Base-by-base conservation (phyloP, 1,139 yeast species). In the Protomyces macrosporus region DNA sequence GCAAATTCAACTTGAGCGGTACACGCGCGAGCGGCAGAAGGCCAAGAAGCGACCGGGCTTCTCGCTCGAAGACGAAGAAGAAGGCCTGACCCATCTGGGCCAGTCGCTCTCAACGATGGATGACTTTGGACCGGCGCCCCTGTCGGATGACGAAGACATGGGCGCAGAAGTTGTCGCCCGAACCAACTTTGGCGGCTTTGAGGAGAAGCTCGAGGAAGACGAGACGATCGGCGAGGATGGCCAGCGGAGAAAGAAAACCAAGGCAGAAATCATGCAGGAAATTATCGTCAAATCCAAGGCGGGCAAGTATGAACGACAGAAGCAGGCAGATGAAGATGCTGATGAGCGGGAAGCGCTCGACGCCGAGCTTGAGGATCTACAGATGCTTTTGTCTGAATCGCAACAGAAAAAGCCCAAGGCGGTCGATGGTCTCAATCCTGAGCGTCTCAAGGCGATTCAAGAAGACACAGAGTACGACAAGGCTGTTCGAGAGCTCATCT, bases 211-310 rank as follows among this genome's bases (percentile, higher is more conserved):
- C 61, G 70, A 71, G 67, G 70, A 71, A 65, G 82, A 78, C 7
- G 75, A 71, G 6, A 52, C 52, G 16, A 58, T 58, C 14, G 62
- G 62, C 7, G 74, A 71, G 1, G 79, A 74, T 4, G 78, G 72
- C 50, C 81, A 81, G 0, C 78, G 79, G 37, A 82, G 84, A 66
- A 89, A 87, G 74, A 95, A 90, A 77, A 83, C 93, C 37, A 91
- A 93, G 73, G 88, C 90, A 53, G 98, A 95, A 74, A 96, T 95
- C 51, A 93, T 95, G 98, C 86, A 89, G 71, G 99, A 95, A 75
- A 84, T 95, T 64, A 93, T 95, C 68, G 96, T 97, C 52, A 95
- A 95, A 75, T 90, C 97, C 9, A 95, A 95, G 73, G 84, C 84
- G 74, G 84, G 91, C 76, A 93, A 90, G 73, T 86, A 86, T 59